Conservation (phyloP, 1,284 basidiomycete genomes). For the Laetiporus sulphureus region DNA sequence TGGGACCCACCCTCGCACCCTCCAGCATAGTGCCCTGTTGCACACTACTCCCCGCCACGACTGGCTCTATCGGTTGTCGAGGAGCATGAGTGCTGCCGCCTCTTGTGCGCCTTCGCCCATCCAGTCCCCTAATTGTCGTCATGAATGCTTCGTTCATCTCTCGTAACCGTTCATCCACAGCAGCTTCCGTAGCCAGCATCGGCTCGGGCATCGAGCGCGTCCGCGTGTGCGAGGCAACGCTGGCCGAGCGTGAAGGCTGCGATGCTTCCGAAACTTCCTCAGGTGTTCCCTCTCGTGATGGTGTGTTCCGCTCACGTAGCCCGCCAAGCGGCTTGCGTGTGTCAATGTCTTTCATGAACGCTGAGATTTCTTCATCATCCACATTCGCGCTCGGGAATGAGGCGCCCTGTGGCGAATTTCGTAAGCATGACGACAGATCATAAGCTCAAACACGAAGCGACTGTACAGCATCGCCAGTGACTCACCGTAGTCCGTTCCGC, state of each 20-base stretch:
- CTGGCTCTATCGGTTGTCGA: slow-evolving; percentile 1
- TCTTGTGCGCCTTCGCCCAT: slow-evolving; percentile 18
- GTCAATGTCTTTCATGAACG: slow-evolving; percentile 71
- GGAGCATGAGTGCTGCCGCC: slow-evolving; percentile 9
- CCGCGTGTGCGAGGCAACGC: slow-evolving; percentile 10
- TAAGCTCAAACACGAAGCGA: background rate
- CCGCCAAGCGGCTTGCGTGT: slow-evolving; percentile 53
- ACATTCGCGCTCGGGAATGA: slow-evolving; percentile 42
- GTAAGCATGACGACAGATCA: slow-evolving; percentile 1
- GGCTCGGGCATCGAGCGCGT: slow-evolving; percentile 19
- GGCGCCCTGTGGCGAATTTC: slow-evolving; percentile 25
- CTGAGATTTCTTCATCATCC: slow-evolving; percentile 71
- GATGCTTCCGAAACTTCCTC: background rate
- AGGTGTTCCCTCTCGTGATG: slow-evolving; percentile 2
- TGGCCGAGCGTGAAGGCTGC: background rate
- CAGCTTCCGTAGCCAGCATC: slow-evolving; percentile 52
- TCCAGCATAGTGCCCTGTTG: slow-evolving; percentile 11
- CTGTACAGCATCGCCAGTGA: background rate
- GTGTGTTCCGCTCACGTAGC: slow-evolving; percentile 15
- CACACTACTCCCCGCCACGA: slow-evolving; percentile 2
- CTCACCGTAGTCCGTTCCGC: slow-evolving; percentile 29
- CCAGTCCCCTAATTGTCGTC: slow-evolving; percentile 38
- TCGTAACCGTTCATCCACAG: slow-evolving; percentile 54
- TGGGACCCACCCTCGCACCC: slow-evolving; percentile 5
- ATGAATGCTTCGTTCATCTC: slow-evolving; percentile 62